Conservation (phyloP, 2,329 filamentous ascomycete genomes). For the Alternaria infectoria region DNA sequence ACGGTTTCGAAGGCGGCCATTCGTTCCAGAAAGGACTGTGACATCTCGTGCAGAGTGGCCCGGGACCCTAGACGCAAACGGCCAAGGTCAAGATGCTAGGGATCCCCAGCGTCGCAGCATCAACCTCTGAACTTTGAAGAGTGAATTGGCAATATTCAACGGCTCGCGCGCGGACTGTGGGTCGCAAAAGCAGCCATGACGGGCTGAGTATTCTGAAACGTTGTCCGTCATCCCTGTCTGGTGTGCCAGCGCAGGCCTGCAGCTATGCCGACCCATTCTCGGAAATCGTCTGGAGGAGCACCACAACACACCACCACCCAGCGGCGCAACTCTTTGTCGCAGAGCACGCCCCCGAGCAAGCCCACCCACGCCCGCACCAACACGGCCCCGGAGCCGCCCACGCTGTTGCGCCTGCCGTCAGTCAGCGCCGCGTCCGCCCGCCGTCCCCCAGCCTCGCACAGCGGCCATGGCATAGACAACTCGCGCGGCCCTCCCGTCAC, state of each 20-base stretch:
- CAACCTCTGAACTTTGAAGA: slow-evolving; percentile 12
- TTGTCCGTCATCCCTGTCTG: slow-evolving; percentile 25
- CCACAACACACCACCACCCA: slow-evolving; percentile 12
- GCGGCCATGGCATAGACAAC: slow-evolving; percentile 58
- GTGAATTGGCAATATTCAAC: slow-evolving; percentile 18
- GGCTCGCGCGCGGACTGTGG: slow-evolving; percentile 20
- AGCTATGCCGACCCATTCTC: slow-evolving; percentile 26
- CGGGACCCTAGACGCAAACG: slow-evolving; percentile 18
- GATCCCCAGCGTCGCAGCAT: slow-evolving; percentile 16
- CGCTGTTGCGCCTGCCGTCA: slow-evolving; percentile 43
- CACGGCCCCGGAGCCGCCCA: slow-evolving; percentile 30
- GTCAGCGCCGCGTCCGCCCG: slow-evolving; percentile 34
- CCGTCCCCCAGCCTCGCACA: slow-evolving; percentile 56
- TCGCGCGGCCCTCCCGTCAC: slow-evolving; percentile 58
- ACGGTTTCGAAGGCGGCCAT: slow-evolving; percentile 5
- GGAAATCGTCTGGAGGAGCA: slow-evolving; percentile 21
- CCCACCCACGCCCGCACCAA: slow-evolving; percentile 31
- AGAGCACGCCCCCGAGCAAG: slow-evolving; percentile 17
- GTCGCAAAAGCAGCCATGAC: slow-evolving; percentile 28
- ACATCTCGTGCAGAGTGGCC: slow-evolving; percentile 18
- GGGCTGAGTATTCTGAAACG: slow-evolving; percentile 22
- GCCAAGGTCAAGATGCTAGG: slow-evolving; percentile 11
- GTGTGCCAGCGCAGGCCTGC: slow-evolving; percentile 24
- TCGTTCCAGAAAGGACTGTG: slow-evolving; percentile 15
- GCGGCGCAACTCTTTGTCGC: slow-evolving; percentile 11